These are phyloP conservation scores for Yarrowia bubula DNA, from an alignment of 805 yeast species.

Conservation along the genomic window DNA sequence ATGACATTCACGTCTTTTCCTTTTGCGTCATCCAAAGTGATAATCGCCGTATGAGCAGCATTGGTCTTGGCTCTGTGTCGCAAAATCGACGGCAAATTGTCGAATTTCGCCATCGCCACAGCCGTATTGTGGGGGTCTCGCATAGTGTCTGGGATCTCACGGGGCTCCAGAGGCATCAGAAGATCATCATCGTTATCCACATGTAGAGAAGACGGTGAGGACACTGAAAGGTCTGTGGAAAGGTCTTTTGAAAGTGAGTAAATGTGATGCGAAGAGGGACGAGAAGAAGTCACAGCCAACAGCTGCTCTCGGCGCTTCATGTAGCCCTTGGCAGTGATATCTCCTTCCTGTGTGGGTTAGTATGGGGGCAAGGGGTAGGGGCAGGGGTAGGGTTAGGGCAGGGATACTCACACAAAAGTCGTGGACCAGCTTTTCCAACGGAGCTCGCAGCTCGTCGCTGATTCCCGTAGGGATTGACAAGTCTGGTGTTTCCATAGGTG, in stretches of 20 bases:
- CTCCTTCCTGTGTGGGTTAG: conserved; percentile 51
- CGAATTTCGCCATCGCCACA: conserved; percentile 43
- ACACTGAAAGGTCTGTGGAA: conserved; percentile 2
- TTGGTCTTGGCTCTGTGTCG: conserved; percentile 68
- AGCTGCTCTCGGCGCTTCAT: conserved; percentile 53
- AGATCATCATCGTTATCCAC: conserved; percentile 36
- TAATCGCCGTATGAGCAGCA: conserved; percentile 66
- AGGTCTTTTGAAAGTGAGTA: conserved; percentile 25
- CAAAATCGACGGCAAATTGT: conserved; percentile 67
- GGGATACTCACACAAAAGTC: conserved; percentile 12
- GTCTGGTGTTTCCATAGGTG: conserved; percentile 26
- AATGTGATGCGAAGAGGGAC: conserved; percentile 28
- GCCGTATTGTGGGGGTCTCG: conserved; percentile 43
- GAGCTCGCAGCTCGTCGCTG: conserved; percentile 22
- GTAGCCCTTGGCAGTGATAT: conserved; percentile 71
- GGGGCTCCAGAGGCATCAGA: conserved; percentile 64
- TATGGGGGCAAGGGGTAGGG: background rate
- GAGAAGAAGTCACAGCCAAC: conserved; percentile 32
- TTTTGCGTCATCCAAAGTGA: conserved; percentile 60
- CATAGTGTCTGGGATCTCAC: conserved; percentile 44
- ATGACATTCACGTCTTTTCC: conserved; percentile 78
- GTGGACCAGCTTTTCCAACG: conserved; percentile 17
- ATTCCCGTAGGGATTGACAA: conserved; percentile 24
- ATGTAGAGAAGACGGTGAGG: conserved; percentile 27
- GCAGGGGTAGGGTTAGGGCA: background rate